Conservation (phyloP, 345 rosid species). For the Noccaea caerulescens region DNA sequence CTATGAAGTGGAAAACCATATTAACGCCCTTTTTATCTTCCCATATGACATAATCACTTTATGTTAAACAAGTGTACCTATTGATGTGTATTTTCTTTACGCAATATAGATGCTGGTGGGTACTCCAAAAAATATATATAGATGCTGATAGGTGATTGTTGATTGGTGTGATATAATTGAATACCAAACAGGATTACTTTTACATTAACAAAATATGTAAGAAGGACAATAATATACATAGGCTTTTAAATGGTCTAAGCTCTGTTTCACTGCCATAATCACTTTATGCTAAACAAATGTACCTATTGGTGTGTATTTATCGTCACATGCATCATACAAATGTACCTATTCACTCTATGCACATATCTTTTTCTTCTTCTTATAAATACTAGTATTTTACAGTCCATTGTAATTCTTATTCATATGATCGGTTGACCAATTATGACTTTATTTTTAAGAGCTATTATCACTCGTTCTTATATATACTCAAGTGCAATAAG, state of each 20-base stretch:
- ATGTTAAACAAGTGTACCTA: neutral
- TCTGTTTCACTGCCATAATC: neutral
- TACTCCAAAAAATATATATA: neutral
- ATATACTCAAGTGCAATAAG: neutral
- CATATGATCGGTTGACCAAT: neutral
- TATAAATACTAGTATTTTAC: neutral
- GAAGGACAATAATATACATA: neutral
- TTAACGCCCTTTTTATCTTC: too few species aligned
- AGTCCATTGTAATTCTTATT: neutral
- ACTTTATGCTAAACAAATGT: neutral
- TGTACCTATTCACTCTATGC: too few species aligned
- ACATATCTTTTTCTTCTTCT: too few species aligned
- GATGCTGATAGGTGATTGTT: neutral
- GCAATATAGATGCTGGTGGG: neutral
- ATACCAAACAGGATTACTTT: neutral
- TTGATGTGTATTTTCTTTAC: neutral
- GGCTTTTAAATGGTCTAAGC: neutral
- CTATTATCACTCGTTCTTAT: neutral
- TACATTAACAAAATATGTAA: neutral
- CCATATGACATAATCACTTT: neutral
- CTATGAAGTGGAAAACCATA: neutral
- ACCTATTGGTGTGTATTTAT: too few species aligned
- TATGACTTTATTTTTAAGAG: neutral
- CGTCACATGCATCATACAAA: too few species aligned
- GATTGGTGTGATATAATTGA: neutral